Base-by-base conservation (phyloP, 164 flowering plant genomes). In the Nelumbo lutea region DNA sequence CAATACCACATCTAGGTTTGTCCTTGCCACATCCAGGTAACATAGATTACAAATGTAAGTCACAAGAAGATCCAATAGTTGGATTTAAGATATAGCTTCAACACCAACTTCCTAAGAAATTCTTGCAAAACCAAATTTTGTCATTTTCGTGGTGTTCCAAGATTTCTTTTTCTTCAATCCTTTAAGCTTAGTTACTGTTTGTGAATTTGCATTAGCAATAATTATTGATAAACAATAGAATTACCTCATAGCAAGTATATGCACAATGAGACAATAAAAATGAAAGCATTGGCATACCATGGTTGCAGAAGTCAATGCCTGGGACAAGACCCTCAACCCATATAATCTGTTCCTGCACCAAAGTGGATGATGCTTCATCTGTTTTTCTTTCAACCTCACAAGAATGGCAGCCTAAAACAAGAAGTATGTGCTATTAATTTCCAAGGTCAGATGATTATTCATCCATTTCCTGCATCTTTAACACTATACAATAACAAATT, bases 241-340 rank as follows among this genome's bases (percentile, higher is more conserved):
- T 41, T 41, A 60, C 14, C 62, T 40, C 43, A 10, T 10, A 60
- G 38, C 38, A 57, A 57, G 41, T 1, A 57, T 27, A 2, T n/a
- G n/a, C n/a, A 14, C 6, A 55, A n/a, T 27, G 62, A 27, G 38
- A 42, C 10, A 68, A 10, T 58, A 1, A 66, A 4, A 66, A 59
- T 57, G 11, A 43, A 9, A 38, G 15, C 75, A 75, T 39, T 45
- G 27, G 15, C 68, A 38, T 88, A 95, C 99, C 96, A 78, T 95
- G 99, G 77, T 95, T 95, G 84, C 99, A 95, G 78, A 95, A 92
- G 75, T 95, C 99, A 70, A 95, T 90, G 78, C 89, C 99, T 67
- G 99, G 99, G 61, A 95, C 87, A 76, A 95, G 90, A 62, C 99
- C 99, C 79, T 95, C 99, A 40, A 95, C 95, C 95, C 97, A 90